phyloP scores from a whole-genome alignment of 306 rosid genomes.

The Nissolia schottii region DNA sequence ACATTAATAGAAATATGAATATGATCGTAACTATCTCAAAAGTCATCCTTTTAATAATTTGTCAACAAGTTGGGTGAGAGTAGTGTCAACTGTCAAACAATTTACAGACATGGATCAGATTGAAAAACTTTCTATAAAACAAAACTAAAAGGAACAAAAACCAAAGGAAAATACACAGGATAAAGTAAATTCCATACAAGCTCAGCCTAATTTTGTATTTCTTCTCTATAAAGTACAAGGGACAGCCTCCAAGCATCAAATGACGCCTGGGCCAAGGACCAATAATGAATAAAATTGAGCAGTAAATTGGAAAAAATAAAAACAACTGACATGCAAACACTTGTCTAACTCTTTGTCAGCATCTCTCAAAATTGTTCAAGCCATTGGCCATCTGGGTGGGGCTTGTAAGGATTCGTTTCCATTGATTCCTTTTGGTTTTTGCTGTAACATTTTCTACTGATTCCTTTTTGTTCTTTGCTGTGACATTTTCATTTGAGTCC shows the following conservation, averaged over 20 bases:
- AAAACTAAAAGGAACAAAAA: conserved; percentile 8
- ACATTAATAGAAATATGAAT: background rate
- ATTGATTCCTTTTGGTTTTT: background rate
- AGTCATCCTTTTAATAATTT: background rate
- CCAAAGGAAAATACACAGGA: background rate
- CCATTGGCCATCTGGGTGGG: conserved; percentile 29
- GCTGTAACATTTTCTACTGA: background rate
- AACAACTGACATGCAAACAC: conserved; percentile 30
- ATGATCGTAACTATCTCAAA: background rate
- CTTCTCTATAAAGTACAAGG: conserved; percentile 30
- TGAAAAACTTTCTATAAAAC: background rate
- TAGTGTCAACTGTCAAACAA: background rate
- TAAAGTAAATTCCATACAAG: conserved; percentile 24
- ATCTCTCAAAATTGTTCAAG: conserved; percentile 51
- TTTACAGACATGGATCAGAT: background rate
- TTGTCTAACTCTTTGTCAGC: conserved; percentile 33
- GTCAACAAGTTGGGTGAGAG: background rate
- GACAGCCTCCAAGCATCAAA: conserved; percentile 36
- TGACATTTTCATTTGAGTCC: background rate
- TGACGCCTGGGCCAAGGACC: conserved; percentile 35
- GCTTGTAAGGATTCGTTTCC: conserved; percentile 30
- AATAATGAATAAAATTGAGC: conserved; percentile 25
- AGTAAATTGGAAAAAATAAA: conserved; percentile 1
- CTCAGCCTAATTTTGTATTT: conserved; percentile 15
- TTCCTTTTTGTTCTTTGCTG: background rate